Conservation (phyloP, 1,284 basidiomycete genomes). For the Cutaneotrichosporon sp. region DNA sequence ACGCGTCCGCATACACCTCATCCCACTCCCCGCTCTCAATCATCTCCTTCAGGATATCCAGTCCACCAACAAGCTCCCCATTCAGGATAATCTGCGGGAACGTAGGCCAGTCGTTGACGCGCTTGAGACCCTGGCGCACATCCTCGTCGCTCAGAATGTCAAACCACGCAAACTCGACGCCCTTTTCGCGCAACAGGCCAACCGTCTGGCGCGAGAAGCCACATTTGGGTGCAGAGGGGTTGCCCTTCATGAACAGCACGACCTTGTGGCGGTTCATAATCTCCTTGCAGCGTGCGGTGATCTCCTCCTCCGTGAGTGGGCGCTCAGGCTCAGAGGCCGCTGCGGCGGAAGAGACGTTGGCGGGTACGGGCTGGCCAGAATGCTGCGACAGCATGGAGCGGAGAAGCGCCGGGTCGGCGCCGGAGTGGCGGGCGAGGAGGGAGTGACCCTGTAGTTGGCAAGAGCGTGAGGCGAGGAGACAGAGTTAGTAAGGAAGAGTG, state of each 20-base stretch:
- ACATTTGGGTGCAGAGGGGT: constrained; percentile 76
- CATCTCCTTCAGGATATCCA: constrained; percentile 64
- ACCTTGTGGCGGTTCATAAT: constrained; percentile 61
- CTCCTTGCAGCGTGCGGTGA: constrained; percentile 52
- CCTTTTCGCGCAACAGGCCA: constrained; percentile 58
- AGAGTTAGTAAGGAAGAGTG: too few relatives aligned
- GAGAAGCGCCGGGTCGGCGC: constrained; percentile 72
- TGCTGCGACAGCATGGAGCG: constrained; percentile 63
- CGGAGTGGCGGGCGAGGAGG: constrained; percentile 72
- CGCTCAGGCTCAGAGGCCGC: constrained; percentile 28
- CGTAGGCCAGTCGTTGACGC: constrained; percentile 50
- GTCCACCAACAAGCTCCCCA: constrained; percentile 68
- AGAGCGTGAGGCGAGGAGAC: not conserved
- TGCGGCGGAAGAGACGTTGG: constrained; percentile 38
- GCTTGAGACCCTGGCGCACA: constrained; percentile 58
- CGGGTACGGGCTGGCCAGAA: constrained; percentile 39
- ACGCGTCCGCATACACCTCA: constrained; percentile 31
- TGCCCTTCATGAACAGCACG: constrained; percentile 96
- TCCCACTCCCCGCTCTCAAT: constrained; percentile 51
- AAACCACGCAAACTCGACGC: constrained; percentile 64
- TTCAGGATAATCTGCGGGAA: constrained; percentile 74
- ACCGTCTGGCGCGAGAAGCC: constrained; percentile 73
- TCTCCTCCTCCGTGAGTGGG: constrained; percentile 46
- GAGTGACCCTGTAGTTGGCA: constrained; percentile 68
- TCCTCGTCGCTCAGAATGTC: constrained; percentile 68